These are phyloP conservation scores for Ceratobasidium sp. DNA, from an alignment of 1,284 basidiomycete species.

Conservation along the genomic window DNA sequence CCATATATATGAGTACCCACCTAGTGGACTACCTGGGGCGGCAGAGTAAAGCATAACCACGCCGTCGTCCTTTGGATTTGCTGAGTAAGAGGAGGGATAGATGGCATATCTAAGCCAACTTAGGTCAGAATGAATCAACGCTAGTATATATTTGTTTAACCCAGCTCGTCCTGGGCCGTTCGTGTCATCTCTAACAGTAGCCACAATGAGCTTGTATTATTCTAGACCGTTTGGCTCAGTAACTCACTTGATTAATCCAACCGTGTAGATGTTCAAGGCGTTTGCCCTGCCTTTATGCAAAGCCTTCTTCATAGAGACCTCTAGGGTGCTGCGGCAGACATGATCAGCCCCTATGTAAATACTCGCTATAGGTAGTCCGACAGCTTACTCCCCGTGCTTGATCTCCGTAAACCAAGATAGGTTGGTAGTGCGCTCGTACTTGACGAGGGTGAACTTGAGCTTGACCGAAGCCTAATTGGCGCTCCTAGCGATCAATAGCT, in stretches of 20 bases:
- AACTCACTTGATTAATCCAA: neutral
- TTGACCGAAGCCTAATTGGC: neutral
- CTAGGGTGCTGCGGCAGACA: conserved; percentile 59
- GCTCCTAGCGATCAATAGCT: neutral
- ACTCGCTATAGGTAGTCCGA: neutral
- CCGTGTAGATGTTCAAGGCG: conserved; percentile 46
- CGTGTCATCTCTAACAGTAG: too few relatives aligned
- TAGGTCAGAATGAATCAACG: too few relatives aligned
- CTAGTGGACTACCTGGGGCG: conserved; percentile 51
- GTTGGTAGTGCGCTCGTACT: neutral
- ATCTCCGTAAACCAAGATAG: neutral
- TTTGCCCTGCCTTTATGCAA: conserved; percentile 33
- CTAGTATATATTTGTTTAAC: too few relatives aligned
- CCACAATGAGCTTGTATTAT: too few relatives aligned
- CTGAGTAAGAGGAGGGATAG: conserved; percentile 24
- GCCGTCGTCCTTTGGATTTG: conserved; percentile 51
- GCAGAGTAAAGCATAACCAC: conserved; percentile 51
- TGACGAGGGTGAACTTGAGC: too few relatives aligned
- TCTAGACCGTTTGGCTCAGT: too few relatives aligned
- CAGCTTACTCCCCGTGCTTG: too few relatives aligned
- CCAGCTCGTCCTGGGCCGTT: too few relatives aligned
- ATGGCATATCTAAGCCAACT: conserved; percentile 30
- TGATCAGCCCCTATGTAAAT: conserved; percentile 13
- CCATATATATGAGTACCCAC: too few relatives aligned
- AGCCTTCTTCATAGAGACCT: conserved; percentile 66